These are phyloP conservation scores for Berkeleyomyces basicola DNA, from an alignment of 2,329 filamentous ascomycete species.

Conservation along the genomic window DNA sequence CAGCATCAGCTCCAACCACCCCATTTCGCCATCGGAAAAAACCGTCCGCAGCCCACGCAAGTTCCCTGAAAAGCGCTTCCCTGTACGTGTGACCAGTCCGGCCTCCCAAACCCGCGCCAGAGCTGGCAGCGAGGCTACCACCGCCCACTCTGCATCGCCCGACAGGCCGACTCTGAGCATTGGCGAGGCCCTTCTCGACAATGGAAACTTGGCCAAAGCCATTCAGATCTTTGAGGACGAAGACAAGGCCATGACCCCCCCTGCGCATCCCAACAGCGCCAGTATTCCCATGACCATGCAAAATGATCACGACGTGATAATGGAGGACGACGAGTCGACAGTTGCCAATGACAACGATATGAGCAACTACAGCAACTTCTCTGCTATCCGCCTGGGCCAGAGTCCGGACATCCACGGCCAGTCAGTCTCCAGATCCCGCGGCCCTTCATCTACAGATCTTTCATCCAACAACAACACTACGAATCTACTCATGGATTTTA, in stretches of 20 bases:
- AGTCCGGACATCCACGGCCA: conserved; percentile 5
- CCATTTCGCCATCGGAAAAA: conserved; percentile 17
- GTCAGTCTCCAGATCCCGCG: conserved; percentile 26
- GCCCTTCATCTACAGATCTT: conserved; percentile 24
- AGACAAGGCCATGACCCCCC: conserved; percentile 16
- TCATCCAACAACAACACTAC: conserved; percentile 38
- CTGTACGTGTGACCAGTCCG: conserved; percentile 35
- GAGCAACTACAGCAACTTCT: conserved; percentile 80
- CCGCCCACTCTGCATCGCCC: conserved; percentile 5
- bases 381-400: conserved; percentile 48
- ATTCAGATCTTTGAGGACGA: conserved; percentile 49
- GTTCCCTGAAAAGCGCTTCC: conserved; percentile 41
- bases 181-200: conserved; percentile 37
- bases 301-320: conserved; percentile 15
- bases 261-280: conserved; percentile 16
- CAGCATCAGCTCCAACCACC: conserved; percentile 13
- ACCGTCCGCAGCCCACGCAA: conserved; percentile 30
- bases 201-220: conserved; percentile 38
- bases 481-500: conserved; percentile 75
- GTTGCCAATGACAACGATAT: conserved; percentile 54
- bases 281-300: conserved; percentile 17
- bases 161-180: conserved; percentile 25
- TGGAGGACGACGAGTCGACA: conserved; percentile 21
- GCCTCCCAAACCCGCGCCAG: conserved; percentile 12
- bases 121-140: conserved; percentile 11